Evolutionary conservation across 2,329 filamentous ascomycete genomes (phyloP).

Genomic region (Colletotrichum salicis): DNA sequence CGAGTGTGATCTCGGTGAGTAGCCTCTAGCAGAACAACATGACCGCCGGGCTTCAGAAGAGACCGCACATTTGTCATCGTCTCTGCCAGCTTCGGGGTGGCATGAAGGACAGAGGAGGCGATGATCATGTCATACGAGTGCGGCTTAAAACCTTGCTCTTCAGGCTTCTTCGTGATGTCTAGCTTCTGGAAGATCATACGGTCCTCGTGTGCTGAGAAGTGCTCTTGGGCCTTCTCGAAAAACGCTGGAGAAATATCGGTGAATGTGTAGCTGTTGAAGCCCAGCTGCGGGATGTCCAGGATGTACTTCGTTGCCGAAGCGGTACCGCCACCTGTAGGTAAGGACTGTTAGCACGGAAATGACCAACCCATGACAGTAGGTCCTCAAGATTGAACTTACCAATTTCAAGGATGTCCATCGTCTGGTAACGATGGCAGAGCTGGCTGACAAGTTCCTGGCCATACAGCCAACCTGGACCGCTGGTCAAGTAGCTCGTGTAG

Average conservation of each 20-base stretch:
- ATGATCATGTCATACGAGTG: constrained; percentile 44
- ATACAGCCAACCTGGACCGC: constrained; percentile 11
- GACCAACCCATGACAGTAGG: too few relatives aligned
- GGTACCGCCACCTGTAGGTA: constrained; percentile 8
- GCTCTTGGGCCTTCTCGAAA: constrained; percentile 40
- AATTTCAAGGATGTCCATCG: constrained; percentile 44
- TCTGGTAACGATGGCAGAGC: not conserved
- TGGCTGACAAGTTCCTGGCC: not conserved
- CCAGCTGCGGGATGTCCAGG: constrained; percentile 4
- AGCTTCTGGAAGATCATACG: constrained; percentile 37
- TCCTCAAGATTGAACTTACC: not conserved
- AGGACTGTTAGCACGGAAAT: too few relatives aligned
- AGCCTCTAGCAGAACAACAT: constrained; percentile 35
- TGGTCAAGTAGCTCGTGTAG: constrained; percentile 15
- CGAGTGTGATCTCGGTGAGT: constrained; percentile 33
- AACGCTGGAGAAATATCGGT: constrained; percentile 40
- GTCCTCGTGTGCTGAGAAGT: not conserved
- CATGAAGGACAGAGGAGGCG: constrained; percentile 44
- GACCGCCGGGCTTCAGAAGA: constrained; percentile 46
- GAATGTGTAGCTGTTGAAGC: constrained; percentile 38
- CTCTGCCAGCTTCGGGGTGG: constrained; percentile 38
- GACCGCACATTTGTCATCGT: constrained; percentile 39
- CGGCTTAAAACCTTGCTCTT: constrained; percentile 42
- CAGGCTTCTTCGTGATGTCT: constrained; percentile 44
- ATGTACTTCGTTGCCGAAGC: constrained; percentile 14